Conservation (phyloP, 1,284 basidiomycete species). For the Thecaphora thlaspeos region DNA sequence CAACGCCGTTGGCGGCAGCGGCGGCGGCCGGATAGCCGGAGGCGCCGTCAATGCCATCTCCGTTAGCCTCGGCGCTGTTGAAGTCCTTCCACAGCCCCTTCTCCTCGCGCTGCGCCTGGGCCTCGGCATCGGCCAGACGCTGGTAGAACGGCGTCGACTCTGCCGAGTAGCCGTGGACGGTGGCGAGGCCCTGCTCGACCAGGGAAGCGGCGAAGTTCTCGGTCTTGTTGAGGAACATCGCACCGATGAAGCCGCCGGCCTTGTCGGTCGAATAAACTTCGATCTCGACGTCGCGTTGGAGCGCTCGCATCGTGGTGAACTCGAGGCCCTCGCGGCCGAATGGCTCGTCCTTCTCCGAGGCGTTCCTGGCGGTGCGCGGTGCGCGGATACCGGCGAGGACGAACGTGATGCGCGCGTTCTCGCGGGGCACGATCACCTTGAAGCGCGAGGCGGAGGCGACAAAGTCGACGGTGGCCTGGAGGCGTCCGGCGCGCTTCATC, state of each 20-base stretch:
- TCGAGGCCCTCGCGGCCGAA: slow-evolving; percentile 80
- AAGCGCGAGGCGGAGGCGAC: slow-evolving; percentile 64
- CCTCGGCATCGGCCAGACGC: slow-evolving; percentile 79
- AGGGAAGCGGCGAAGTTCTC: slow-evolving; percentile 82
- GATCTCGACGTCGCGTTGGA: slow-evolving; percentile 94
- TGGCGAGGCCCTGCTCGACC: slow-evolving; percentile 76
- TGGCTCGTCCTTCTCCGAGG: slow-evolving; percentile 84
- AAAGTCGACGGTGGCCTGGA: slow-evolving; percentile 86
- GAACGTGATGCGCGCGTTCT: slow-evolving; percentile 47
- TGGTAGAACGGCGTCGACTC: slow-evolving; percentile 75
- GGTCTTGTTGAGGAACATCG: slow-evolving; percentile 69
- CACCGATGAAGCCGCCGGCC: slow-evolving; percentile 90
- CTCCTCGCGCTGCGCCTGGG: slow-evolving; percentile 67
- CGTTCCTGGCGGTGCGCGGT: slow-evolving; percentile 62
- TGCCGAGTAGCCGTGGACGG: slow-evolving; percentile 83
- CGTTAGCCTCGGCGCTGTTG: slow-evolving; percentile 26
- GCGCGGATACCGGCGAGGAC: slow-evolving; percentile 58
- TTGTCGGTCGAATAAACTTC: slow-evolving; percentile 87
- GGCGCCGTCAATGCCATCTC: slow-evolving; percentile 2
- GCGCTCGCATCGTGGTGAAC: slow-evolving; percentile 74
- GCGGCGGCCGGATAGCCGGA: slow-evolving; percentile 5
- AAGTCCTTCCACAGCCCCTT: slow-evolving; percentile 69
- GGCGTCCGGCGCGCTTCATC: slow-evolving; percentile 83
- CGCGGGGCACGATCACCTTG: slow-evolving; percentile 48
- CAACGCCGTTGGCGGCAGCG: background rate